phyloP scores from a whole-genome alignment of 805 yeast species.

The Peterozyma xylosa region DNA sequence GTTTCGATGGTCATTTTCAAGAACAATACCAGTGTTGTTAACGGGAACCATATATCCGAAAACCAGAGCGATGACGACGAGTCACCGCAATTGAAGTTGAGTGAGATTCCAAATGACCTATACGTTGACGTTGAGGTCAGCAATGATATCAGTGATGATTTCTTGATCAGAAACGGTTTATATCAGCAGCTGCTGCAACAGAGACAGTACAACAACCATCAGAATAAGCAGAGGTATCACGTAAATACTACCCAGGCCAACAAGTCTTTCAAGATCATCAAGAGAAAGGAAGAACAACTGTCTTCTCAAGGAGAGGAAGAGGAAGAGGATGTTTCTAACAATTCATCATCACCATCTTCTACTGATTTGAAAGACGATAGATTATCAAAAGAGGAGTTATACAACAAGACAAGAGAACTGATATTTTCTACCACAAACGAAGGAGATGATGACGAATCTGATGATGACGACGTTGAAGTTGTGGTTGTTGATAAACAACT shows the following conservation, averaged over 20 bases:
- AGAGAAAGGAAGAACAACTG: constrained; percentile 6
- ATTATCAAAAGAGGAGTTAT: constrained; percentile 33
- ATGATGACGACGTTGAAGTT: constrained; percentile 13
- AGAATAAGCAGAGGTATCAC: not conserved
- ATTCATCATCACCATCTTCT: not conserved
- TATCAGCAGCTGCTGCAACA: constrained; percentile 2
- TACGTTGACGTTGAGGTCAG: constrained; percentile 5
- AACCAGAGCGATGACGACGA: constrained; percentile 23
- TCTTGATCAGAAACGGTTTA: constrained; percentile 7
- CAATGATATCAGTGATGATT: constrained; percentile 8
- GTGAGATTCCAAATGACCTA: constrained; percentile 15
- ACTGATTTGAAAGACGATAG: constrained; percentile 23
- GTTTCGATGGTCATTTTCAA: constrained; percentile 33
- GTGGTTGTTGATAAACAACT: constrained; percentile 5
- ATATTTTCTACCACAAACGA: constrained; percentile 24
- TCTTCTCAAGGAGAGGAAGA: not conserved
- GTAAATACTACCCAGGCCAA: not conserved
- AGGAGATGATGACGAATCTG: constrained; percentile 20
- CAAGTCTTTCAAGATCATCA: constrained; percentile 11
- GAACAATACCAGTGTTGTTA: constrained; percentile 26
- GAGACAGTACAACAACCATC: not conserved
- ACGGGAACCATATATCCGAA: constrained; percentile 25
- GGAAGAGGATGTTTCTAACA: constrained; percentile 6
- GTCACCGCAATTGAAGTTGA: constrained; percentile 21
- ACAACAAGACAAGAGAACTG: constrained; percentile 30